Conservation (phyloP, 2,329 filamentous ascomycete species). For the Leptoxyphium fumago region DNA sequence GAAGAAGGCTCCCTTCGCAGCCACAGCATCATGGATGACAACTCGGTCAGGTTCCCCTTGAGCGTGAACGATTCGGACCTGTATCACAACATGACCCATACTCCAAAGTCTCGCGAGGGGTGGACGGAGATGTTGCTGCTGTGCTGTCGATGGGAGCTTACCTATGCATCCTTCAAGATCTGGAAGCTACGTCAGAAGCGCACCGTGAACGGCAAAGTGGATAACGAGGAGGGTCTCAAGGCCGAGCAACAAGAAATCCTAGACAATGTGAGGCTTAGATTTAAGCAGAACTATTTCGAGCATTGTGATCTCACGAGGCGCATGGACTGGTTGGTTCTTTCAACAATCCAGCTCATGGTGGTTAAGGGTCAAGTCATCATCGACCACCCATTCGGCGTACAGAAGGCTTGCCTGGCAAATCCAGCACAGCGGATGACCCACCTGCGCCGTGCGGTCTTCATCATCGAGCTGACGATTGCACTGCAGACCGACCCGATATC, state of each 20-base stretch:
- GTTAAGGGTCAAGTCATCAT: constrained; percentile 14
- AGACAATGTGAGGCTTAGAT: constrained; percentile 2
- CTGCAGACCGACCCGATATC: constrained; percentile 8
- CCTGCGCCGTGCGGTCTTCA: constrained; percentile 8
- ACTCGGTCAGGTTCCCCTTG: constrained; percentile 9
- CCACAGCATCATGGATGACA: constrained; percentile 9
- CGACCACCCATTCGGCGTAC: constrained; percentile 12
- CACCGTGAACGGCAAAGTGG: constrained; percentile 2
- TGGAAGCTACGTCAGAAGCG: constrained; percentile 2
- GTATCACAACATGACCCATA: constrained; percentile 6
- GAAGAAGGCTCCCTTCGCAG: not conserved
- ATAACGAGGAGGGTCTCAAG: not conserved
- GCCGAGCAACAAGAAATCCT: constrained; percentile 6
- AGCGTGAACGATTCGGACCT: constrained; percentile 16
- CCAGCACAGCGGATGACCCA: not conserved
- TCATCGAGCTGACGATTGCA: constrained; percentile 11
- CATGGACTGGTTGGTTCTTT: constrained; percentile 14
- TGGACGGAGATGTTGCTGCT: constrained; percentile 13
- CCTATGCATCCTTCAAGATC: constrained; percentile 7
- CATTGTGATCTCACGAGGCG: constrained; percentile 12
- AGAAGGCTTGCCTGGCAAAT: constrained; percentile 6
- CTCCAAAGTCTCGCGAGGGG: constrained; percentile 8
- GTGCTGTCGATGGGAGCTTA: constrained; percentile 11
- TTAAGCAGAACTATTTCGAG: constrained; percentile 8
- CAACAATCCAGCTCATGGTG: constrained; percentile 12